phyloP scores from a whole-genome alignment of 495 filamentous ascomycete genomes.

The Neurospora sublineolata region DNA sequence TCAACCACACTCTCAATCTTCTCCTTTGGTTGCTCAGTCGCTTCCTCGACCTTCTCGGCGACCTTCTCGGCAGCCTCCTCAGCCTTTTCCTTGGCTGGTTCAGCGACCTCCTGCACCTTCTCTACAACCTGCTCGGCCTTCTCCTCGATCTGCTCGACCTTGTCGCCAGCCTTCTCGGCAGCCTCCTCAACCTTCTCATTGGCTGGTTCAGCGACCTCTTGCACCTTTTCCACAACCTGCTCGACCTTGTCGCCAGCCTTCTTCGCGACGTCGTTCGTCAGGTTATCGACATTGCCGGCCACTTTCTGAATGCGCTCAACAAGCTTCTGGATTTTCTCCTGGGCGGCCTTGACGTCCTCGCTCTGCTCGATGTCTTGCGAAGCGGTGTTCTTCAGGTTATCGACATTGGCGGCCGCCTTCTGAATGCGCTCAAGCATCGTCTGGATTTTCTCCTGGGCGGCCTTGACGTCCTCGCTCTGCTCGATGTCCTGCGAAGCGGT shows the following conservation, averaged over 20 bases:
- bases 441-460: neutral
- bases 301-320: neutral
- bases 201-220: neutral
- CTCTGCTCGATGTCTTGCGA: neutral
- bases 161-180: neutral
- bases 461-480: neutral
- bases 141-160: neutral
- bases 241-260: neutral
- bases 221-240: neutral
- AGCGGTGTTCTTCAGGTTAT: slow-evolving; percentile 11
- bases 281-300: neutral
- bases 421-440: neutral
- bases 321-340: neutral
- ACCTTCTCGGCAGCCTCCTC: neutral
- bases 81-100: slow-evolving; percentile 4
- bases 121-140: neutral
- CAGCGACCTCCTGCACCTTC: neutral
- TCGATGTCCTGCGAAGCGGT: slow-evolving; percentile 10
- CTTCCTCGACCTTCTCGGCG: neutral
- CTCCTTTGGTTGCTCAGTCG: neutral
- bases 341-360: neutral
- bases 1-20: neutral
- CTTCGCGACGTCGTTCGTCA: neutral
- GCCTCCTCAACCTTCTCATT: slow-evolving; percentile 3
- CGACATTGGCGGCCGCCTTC: neutral